Conservation (phyloP, 2,329 filamentous ascomycete genomes). For the Pestalotiopsis sp. region DNA sequence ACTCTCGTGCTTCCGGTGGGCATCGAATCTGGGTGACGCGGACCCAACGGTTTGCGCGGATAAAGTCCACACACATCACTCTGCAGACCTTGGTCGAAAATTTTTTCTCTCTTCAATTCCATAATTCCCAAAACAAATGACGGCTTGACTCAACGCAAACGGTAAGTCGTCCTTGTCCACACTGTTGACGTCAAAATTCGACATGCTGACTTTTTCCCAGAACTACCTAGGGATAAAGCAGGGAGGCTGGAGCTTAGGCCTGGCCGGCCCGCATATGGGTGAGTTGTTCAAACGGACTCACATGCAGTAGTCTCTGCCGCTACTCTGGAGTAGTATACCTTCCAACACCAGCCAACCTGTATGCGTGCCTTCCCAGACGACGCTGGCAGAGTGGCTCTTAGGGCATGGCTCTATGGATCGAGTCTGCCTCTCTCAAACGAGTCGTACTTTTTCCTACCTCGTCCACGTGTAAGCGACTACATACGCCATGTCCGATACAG, state of each 20-base stretch:
- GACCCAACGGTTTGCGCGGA: constrained; percentile 7
- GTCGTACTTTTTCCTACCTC: no score
- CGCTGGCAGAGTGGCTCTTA: neutral
- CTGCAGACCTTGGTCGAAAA: neutral
- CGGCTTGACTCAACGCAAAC: neutral
- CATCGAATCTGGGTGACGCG: constrained; percentile 2
- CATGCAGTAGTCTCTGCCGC: neutral
- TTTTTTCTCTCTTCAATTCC: neutral
- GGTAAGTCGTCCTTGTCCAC: constrained; percentile 5
- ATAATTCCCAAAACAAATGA: neutral
- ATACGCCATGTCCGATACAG: no score
- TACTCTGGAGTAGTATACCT: neutral
- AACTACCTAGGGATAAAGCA: neutral
- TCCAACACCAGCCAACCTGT: neutral
- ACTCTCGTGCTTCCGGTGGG: neutral
- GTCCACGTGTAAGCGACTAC: no score
- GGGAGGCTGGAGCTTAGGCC: neutral
- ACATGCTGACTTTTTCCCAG: neutral
- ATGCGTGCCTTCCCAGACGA: neutral
- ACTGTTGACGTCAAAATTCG: constrained; percentile 3
- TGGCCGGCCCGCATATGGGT: constrained; percentile 3
- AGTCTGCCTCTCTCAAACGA: no score
- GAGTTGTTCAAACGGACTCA: constrained; percentile 2
- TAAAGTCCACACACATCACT: constrained; percentile 12
- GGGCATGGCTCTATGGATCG: neutral